Base-by-base conservation (phyloP, 306 rosid species). In the Quercus wislizeni region DNA sequence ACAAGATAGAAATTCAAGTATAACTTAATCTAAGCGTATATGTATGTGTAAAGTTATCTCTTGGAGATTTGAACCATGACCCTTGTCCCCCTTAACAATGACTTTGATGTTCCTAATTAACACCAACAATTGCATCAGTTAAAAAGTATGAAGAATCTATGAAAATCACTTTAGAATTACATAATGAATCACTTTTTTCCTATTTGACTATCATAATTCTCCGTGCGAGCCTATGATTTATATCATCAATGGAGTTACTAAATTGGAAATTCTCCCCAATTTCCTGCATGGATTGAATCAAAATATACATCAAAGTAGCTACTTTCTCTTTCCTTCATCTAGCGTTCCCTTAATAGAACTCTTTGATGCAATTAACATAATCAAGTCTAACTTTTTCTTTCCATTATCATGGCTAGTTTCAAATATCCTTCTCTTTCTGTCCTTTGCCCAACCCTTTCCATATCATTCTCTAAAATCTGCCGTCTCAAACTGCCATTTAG, bases 1-100 rank as follows among this genome's bases (percentile, higher is more conserved):
- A 41, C 1, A 41, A 41, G 1, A 8, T 41, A 41, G 12, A 41
- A 41, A 41, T 41, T 41, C 0, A 8, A 41, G 46, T 41, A 0
- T 41, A 41, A 8, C 11, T 0, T 41, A 41, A 41, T 41, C 3
- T 41, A 41, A 41, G 12, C 7, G 3, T 38, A 0, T 8, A 2
- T 41, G 0, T 41, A 9, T 38, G 2, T 7, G 10, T 41, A 3
- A 41, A 38, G 0, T 0, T 38, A 0, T 0, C 12, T 41, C 12
- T 0, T 38, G 0, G 1, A 41, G 0, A 41, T 2, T 41, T 41
- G 0, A 41, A 41, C 3, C 11, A 41, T 7, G 0, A 41, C 11
- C 0, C 46, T 2, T 8, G 1, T 8, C 12, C 12, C 0, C 46
- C 46, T 41, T 41, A 41, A 41, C 8, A 41, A 41, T 41, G 46